A percentile compares a stretch with the other conserved stretches of the same genome.
phyloP scores from a whole-genome alignment of 2,329 filamentous ascomycete species.

The Fusarium illudens region DNA sequence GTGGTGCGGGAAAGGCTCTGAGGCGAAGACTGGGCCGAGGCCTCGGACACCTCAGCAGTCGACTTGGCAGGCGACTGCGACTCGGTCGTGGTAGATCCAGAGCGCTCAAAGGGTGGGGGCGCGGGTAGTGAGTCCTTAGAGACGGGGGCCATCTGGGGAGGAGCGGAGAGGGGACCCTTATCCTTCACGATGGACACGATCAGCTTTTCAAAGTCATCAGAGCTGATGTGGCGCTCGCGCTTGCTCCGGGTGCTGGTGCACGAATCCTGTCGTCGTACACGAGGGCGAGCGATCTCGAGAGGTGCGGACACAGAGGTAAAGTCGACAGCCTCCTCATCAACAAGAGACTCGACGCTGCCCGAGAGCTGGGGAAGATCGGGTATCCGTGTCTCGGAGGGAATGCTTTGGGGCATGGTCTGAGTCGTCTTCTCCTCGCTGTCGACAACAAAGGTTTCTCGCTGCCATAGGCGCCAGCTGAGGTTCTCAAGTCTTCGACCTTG shows the following conservation, averaged over 20 bases:
- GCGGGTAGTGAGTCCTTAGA: slow-evolving; percentile 53
- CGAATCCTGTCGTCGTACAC: slow-evolving; percentile 76
- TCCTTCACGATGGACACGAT: slow-evolving; percentile 92
- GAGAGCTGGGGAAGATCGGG: slow-evolving; percentile 76
- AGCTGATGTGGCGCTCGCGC: slow-evolving; percentile 91
- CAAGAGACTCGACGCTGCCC: slow-evolving; percentile 77
- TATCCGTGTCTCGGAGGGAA: slow-evolving; percentile 54
- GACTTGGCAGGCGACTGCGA: slow-evolving; percentile 63
- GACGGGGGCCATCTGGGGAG: slow-evolving; percentile 41
- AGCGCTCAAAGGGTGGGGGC: slow-evolving; percentile 49
- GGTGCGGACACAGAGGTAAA: slow-evolving; percentile 63
- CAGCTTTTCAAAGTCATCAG: slow-evolving; percentile 91
- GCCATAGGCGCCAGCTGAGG: slow-evolving; percentile 95
- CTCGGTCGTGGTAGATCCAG: slow-evolving; percentile 57
- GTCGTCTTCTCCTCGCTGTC: slow-evolving; percentile 72
- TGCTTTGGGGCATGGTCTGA: slow-evolving; percentile 59
- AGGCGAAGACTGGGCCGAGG: slow-evolving; percentile 42
- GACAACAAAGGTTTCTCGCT: slow-evolving; percentile 74
- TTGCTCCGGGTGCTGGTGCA: slow-evolving; percentile 74
- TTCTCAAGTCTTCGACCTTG: slow-evolving; percentile 94
- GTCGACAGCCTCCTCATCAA: slow-evolving; percentile 72
- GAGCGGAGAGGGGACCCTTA: slow-evolving; percentile 66
- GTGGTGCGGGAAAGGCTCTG: slow-evolving; percentile 45
- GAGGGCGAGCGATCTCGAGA: slow-evolving; percentile 70
- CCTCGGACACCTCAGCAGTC: slow-evolving; percentile 57